Percentiles rank a stretch among this genome's conserved stretches.
phyloP scores from a whole-genome alignment of 2,329 filamentous ascomycete species.

The Akanthomyces uredinophilus region DNA sequence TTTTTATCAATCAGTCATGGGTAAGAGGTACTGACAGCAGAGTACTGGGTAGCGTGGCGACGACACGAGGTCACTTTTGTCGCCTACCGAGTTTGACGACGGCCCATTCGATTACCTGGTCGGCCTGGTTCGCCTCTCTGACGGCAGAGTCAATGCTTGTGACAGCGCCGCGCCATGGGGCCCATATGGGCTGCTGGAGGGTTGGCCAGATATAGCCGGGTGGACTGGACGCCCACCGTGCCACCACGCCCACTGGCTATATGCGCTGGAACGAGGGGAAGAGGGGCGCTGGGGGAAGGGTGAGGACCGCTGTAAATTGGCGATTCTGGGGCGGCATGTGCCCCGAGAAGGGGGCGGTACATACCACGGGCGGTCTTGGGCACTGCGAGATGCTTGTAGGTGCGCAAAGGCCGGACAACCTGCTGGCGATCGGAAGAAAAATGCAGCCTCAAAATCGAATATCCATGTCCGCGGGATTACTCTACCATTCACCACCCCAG shows the following conservation, averaged over 20 bases:
- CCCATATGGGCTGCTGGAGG: not conserved
- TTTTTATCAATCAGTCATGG: not conserved
- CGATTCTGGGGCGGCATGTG: no score
- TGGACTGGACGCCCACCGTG: no score
- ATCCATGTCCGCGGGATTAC: not conserved
- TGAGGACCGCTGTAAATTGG: not conserved
- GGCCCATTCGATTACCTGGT: not conserved
- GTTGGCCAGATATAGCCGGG: slow-evolving; percentile 2
- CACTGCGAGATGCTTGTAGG: no score
- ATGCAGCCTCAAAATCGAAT: no score
- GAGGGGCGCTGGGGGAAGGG: not conserved
- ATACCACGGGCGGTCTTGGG: no score
- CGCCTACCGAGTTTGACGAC: not conserved
- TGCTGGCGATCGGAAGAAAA: not conserved
- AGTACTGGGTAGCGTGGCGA: not conserved
- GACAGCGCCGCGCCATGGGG: not conserved
- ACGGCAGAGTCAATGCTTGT: not conserved
- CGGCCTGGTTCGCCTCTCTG: not conserved
- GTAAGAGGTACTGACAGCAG: not conserved
- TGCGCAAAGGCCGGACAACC: not conserved
- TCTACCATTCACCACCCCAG: not conserved
- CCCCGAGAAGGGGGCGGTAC: no score
- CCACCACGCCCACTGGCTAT: not conserved
- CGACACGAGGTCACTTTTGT: not conserved
- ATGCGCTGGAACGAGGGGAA: not conserved